phyloP scores from a whole-genome alignment of 805 yeast species.

The Metschnikowia chrysomelidarum region DNA sequence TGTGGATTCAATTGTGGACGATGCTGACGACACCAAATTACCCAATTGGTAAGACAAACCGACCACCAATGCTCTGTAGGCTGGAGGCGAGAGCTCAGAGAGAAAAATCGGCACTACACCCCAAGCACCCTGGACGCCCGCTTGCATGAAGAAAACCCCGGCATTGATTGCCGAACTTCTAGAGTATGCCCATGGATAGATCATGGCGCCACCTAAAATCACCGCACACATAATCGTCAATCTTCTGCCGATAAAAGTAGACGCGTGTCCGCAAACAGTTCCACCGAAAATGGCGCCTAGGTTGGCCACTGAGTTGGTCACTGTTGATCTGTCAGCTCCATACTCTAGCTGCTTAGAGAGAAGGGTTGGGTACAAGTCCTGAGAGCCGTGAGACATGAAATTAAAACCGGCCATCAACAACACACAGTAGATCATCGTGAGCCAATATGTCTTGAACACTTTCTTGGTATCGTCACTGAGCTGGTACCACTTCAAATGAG shows the following conservation, averaged over 20 bases:
- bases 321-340: conserved; percentile 33
- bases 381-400: conserved; percentile 43
- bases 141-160: conserved; percentile 61
- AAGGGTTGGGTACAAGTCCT: conserved; percentile 41
- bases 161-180: conserved; percentile 46
- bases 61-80: conserved; percentile 16
- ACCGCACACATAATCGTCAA: conserved; percentile 31
- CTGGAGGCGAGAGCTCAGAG: conserved; percentile 51
- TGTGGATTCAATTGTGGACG: conserved; percentile 67
- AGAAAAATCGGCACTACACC: conserved; percentile 69
- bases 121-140: conserved; percentile 72
- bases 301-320: conserved; percentile 40
- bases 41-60: conserved; percentile 64
- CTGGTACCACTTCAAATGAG: conserved; percentile 15
- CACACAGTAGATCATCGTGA: conserved; percentile 55
- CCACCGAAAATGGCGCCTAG: conserved; percentile 44
- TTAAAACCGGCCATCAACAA: conserved; percentile 44
- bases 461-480: conserved; percentile 14
- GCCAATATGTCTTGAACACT: conserved; percentile 54
- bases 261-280: conserved; percentile 43
- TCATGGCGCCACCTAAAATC: conserved; percentile 38
- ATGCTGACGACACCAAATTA: conserved; percentile 68
- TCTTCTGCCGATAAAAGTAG: conserved; percentile 39
- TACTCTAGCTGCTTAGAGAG: conserved; percentile 34
- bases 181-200: conserved; percentile 31